These are phyloP conservation scores for Pichia sp. DNA, from an alignment of 1,139 yeast species.

Conservation along the genomic window DNA sequence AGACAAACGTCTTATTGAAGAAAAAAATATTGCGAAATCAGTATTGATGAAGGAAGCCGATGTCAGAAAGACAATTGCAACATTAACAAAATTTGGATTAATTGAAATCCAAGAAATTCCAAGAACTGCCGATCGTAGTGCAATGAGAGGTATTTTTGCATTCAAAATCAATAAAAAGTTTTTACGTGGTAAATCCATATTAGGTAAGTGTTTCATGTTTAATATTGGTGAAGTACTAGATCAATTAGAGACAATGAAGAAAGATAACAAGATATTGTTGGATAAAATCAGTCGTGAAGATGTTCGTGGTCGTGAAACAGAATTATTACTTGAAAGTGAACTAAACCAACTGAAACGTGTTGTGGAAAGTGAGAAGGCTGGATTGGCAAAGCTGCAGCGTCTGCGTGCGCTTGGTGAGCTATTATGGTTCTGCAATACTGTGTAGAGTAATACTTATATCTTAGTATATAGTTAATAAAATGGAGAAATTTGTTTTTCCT, in stretches of 20 bases:
- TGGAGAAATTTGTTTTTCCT: neutral
- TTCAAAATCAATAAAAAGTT: conserved; percentile 48
- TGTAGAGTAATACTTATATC: neutral
- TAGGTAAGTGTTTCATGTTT: conserved; percentile 53
- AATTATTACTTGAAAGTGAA: conserved; percentile 68
- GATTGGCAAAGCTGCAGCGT: conserved; percentile 49
- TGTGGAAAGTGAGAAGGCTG: conserved; percentile 49
- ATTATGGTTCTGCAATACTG: conserved; percentile 32
- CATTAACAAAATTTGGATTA: conserved; percentile 50
- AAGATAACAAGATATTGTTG: conserved; percentile 58
- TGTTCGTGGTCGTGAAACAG: conserved; percentile 76
- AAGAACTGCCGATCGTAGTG: conserved; percentile 84
- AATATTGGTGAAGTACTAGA: conserved; percentile 61
- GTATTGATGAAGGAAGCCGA: conserved; percentile 74
- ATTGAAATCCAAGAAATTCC: conserved; percentile 88
- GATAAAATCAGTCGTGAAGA: conserved; percentile 85
- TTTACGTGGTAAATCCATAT: conserved; percentile 28
- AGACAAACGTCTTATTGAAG: conserved; percentile 68
- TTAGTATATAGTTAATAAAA: too few species aligned
- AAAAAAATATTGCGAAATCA: conserved; percentile 68
- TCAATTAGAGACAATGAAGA: conserved; percentile 50
- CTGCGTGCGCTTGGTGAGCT: conserved; percentile 48
- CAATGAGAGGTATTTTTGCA: conserved; percentile 77
- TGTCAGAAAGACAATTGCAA: conserved; percentile 58
- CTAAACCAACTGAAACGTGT: conserved; percentile 60